Conservation (phyloP, 1,284 basidiomycete species). For the Ceratobasidium sp. region DNA sequence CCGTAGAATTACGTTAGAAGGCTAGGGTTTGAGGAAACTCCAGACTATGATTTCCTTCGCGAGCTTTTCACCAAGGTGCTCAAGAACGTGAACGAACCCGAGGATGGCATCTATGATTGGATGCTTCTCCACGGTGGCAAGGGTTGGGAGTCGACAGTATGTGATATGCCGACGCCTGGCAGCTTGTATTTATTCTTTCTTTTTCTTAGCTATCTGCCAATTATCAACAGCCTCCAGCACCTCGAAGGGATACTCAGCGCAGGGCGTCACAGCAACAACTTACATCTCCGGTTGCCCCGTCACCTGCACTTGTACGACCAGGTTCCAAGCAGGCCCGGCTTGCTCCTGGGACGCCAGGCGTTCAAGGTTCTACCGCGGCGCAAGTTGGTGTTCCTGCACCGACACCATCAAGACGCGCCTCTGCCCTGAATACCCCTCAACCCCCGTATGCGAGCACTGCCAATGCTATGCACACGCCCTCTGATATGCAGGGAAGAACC, state of each 20-base stretch:
- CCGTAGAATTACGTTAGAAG: slow-evolving; percentile 80
- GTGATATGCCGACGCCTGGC: slow-evolving; percentile 48
- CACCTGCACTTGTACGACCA: slow-evolving; percentile 74
- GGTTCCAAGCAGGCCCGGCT: slow-evolving; percentile 64
- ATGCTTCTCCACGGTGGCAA: slow-evolving; percentile 87
- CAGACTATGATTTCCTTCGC: slow-evolving; percentile 94
- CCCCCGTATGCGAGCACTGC: slow-evolving; percentile 56
- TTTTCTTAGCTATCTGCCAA: slow-evolving; percentile 16
- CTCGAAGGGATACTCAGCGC: slow-evolving; percentile 38
- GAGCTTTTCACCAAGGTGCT: slow-evolving; percentile 91
- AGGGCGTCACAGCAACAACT: slow-evolving; percentile 42
- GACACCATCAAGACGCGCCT: slow-evolving; percentile 46
- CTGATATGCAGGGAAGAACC: slow-evolving; percentile 55
- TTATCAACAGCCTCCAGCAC: slow-evolving; percentile 51
- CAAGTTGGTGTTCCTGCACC: slow-evolving; percentile 73
- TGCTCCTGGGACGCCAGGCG: slow-evolving; percentile 50
- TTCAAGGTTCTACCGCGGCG: slow-evolving; percentile 72
- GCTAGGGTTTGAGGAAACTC: slow-evolving; percentile 90
- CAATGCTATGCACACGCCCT: slow-evolving; percentile 64
- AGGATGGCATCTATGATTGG: slow-evolving; percentile 92
- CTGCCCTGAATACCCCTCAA: slow-evolving; percentile 49
- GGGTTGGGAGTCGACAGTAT: slow-evolving; percentile 90
- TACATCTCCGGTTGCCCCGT: slow-evolving; percentile 59
- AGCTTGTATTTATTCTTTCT: slow-evolving; percentile 38
- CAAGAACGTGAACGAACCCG: slow-evolving; percentile 84